phyloP scores from a whole-genome alignment of 2,329 filamentous ascomycete genomes.

The Fusarium hostae region DNA sequence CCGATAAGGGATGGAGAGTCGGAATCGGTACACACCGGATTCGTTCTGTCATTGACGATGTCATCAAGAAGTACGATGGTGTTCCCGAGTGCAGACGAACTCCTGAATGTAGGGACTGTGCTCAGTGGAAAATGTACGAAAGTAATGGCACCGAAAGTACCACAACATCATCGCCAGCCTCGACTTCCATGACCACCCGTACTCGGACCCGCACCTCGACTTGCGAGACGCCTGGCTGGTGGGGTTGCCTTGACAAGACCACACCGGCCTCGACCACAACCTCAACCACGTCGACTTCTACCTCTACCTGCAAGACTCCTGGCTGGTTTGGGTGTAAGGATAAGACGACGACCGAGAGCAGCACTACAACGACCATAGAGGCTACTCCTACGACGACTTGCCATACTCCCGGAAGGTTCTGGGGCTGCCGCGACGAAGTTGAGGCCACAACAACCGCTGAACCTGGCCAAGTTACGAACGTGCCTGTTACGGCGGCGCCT shows the following conservation, averaged over 20 bases:
- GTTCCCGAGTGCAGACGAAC: constrained; percentile 82
- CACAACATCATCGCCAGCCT: constrained; percentile 65
- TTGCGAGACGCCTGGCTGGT: constrained; percentile 93
- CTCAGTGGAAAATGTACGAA: constrained; percentile 92
- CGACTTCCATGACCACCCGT: constrained; percentile 66
- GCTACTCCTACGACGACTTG: constrained; percentile 53
- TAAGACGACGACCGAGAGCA: constrained; percentile 49
- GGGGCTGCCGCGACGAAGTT: constrained; percentile 63
- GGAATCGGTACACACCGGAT: constrained; percentile 94
- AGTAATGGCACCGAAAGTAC: constrained; percentile 87
- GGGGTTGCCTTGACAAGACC: constrained; percentile 78
- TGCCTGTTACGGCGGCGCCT: constrained; percentile 47
- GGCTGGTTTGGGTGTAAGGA: constrained; percentile 76
- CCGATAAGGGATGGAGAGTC: constrained; percentile 90
- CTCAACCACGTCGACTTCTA: constrained; percentile 59
- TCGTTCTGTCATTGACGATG: constrained; percentile 84
- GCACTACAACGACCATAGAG: constrained; percentile 47
- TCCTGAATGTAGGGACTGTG: constrained; percentile 87
- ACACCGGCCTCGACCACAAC: constrained; percentile 58
- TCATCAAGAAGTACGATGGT: constrained; percentile 83
- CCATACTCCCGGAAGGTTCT: constrained; percentile 65
- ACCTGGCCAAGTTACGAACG: constrained; percentile 45
- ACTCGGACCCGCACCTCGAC: constrained; percentile 85
- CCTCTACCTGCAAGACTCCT: constrained; percentile 69
- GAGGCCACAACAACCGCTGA: constrained; percentile 49